Conservation (phyloP, 108 stramenopile species). For the Mayamaea pseudoterrestris region DNA sequence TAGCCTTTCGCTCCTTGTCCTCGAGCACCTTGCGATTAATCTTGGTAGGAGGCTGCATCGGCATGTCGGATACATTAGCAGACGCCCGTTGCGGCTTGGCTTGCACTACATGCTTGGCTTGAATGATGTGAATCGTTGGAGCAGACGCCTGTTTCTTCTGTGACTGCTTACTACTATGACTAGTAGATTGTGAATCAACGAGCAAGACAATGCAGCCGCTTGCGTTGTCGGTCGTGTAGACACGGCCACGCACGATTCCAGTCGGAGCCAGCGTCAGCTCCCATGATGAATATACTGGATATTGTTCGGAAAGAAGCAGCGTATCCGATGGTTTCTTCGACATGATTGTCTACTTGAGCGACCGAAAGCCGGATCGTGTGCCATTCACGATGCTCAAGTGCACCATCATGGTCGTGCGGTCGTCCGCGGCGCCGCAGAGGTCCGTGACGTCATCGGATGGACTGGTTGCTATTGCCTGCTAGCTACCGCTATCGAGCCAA, state of each 20-base stretch:
- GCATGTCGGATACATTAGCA: too few species aligned
- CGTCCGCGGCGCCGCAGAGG: too few species aligned
- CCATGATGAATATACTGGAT: constrained; percentile 31
- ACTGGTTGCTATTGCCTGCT: too few species aligned
- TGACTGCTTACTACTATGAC: too few species aligned
- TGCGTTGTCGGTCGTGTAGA: constrained; percentile 69
- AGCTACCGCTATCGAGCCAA: too few species aligned
- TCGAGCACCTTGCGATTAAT: constrained; percentile 46
- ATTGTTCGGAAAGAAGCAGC: constrained; percentile 29
- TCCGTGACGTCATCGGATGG: too few species aligned
- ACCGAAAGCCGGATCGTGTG: too few species aligned
- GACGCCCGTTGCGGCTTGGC: constrained; percentile 5
- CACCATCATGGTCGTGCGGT: too few species aligned
- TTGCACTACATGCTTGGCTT: constrained; percentile 26
- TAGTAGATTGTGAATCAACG: too few species aligned
- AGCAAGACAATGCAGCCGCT: constrained; percentile 44
- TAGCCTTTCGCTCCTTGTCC: constrained; percentile 68
- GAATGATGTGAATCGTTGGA: constrained; percentile 27
- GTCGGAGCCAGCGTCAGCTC: constrained; percentile 22
- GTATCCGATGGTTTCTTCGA: constrained; percentile 6
- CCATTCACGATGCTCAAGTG: too few species aligned
- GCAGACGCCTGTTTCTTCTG: constrained; percentile 31
- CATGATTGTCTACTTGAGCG: too few species aligned
- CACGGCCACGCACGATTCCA: constrained; percentile 26
- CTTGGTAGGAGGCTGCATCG: too few species aligned